A percentile compares a stretch with the other conserved stretches of the same genome.
Evolutionary conservation across 2,329 filamentous ascomycete genomes (phyloP).

Genomic region (Calonectria honghensis): DNA sequence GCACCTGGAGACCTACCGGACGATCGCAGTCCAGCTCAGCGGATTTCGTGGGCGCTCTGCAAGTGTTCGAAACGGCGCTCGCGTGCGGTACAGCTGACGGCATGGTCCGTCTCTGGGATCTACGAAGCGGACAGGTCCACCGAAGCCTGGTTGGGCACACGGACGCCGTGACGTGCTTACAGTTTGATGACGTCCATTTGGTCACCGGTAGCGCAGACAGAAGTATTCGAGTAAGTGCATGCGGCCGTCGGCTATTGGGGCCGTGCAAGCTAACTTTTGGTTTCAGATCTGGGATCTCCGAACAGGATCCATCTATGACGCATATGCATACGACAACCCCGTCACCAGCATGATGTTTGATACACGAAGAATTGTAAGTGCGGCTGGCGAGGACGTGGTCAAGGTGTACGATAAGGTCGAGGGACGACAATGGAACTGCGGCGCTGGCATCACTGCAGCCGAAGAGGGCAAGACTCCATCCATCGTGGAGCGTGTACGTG

Average conservation of each 20-base stretch:
- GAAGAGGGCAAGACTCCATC: conserved; percentile 79
- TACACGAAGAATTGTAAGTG: conserved; percentile 88
- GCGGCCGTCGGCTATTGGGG: background rate
- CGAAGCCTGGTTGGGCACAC: conserved; percentile 96
- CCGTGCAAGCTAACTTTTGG: conserved; percentile 49
- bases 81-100: conserved; percentile 98
- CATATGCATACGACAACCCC: conserved; percentile 94
- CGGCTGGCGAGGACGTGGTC: conserved; percentile 93
- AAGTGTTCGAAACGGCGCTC: conserved; percentile 96
- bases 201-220: conserved; percentile 95
- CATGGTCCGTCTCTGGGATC: conserved; percentile 97
- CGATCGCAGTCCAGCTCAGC: conserved; percentile 79
- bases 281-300: conserved; percentile 98
- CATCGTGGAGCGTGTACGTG: conserved; percentile 88
- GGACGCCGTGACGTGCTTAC: conserved; percentile 92
- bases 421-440: conserved; percentile 96
- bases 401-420: conserved; percentile 99
- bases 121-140: conserved; percentile 97
- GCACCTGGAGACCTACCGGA: conserved; percentile 83
- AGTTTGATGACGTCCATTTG: conserved; percentile 96
- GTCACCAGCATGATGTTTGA: conserved; percentile 99
- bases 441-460: conserved; percentile 83
- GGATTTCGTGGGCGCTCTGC: conserved; percentile 94
- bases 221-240: conserved; percentile 88
- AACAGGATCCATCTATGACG: conserved; percentile 95